Evolutionary conservation across 495 filamentous ascomycete genomes (phyloP).

Genomic region (Polyplosphaeria fusca): DNA sequence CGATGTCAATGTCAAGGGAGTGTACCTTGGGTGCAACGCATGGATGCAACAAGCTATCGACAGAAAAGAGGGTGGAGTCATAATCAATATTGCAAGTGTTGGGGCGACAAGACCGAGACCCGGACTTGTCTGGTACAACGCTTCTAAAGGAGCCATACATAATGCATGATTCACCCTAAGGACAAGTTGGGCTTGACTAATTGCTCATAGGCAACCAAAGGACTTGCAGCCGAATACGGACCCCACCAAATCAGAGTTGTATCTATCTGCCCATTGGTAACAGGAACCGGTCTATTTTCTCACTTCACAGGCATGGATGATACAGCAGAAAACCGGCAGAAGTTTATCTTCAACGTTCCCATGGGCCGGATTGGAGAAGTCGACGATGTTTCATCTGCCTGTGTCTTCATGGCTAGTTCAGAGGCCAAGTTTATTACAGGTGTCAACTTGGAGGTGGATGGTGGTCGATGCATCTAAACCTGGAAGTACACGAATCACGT

Average conservation of each 20-base stretch:
- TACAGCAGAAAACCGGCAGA: constrained; percentile 64
- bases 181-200: neutral
- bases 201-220: constrained; percentile 52
- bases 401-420: constrained; percentile 63
- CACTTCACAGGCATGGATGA: constrained; percentile 64
- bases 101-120: constrained; percentile 62
- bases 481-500: too few species aligned
- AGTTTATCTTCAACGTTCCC: constrained; percentile 65
- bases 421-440: constrained; percentile 71
- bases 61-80: constrained; percentile 55
- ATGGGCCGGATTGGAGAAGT: constrained; percentile 62
- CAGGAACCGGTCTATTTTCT: constrained; percentile 62
- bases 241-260: constrained; percentile 64
- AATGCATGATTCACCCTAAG: constrained; percentile 47
- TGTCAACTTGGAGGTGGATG: constrained; percentile 59
- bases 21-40: constrained; percentile 54
- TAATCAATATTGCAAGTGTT: constrained; percentile 67
- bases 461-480: constrained; percentile 43
- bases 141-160: constrained; percentile 62
- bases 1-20: constrained; percentile 63
- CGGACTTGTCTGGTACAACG: constrained; percentile 68
- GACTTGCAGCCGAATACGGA: constrained; percentile 66
- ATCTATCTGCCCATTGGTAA: constrained; percentile 59
- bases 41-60: constrained; percentile 55
- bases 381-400: constrained; percentile 65